Percentiles rank a stretch among this genome's conserved stretches.
phyloP scores from a whole-genome alignment of 306 rosid species.

The Luffa aegyptiaca region DNA sequence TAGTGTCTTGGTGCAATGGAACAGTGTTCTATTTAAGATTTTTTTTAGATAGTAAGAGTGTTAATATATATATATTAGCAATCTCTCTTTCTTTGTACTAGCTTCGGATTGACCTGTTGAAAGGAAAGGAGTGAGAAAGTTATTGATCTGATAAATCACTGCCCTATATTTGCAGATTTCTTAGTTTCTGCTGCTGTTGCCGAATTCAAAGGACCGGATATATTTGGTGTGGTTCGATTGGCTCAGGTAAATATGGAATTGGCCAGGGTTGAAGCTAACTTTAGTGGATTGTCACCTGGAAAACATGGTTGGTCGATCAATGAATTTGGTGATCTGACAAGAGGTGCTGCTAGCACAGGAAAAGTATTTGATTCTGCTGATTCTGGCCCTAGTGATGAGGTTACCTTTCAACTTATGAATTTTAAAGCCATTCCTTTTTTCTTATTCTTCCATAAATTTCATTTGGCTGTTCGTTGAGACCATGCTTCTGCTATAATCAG shows the following conservation, averaged over 20 bases:
- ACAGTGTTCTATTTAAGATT: background rate
- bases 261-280: slow-evolving; percentile 81
- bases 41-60: background rate
- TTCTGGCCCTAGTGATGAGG: slow-evolving; percentile 36
- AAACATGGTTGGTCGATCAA: slow-evolving; percentile 92
- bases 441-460: background rate
- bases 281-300: slow-evolving; percentile 76
- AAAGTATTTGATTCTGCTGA: slow-evolving; percentile 41
- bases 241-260: slow-evolving; percentile 89
- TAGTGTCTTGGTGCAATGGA: background rate
- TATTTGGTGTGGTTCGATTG: slow-evolving; percentile 81
- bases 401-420: slow-evolving; percentile 20
- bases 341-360: slow-evolving; percentile 88
- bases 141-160: background rate
- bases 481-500: background rate
- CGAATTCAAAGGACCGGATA: slow-evolving; percentile 84
- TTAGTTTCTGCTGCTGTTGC: slow-evolving; percentile 79
- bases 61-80: background rate
- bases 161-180: slow-evolving; percentile 50
- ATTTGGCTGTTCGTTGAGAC: background rate
- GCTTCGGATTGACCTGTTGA: background rate
- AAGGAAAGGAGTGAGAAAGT: background rate
- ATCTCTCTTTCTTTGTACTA: background rate
- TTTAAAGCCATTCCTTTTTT: background rate
- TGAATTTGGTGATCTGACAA: slow-evolving; percentile 82